phyloP scores from a whole-genome alignment of 2,329 filamentous ascomycete species.

The Sporothrix brasiliensis region DNA sequence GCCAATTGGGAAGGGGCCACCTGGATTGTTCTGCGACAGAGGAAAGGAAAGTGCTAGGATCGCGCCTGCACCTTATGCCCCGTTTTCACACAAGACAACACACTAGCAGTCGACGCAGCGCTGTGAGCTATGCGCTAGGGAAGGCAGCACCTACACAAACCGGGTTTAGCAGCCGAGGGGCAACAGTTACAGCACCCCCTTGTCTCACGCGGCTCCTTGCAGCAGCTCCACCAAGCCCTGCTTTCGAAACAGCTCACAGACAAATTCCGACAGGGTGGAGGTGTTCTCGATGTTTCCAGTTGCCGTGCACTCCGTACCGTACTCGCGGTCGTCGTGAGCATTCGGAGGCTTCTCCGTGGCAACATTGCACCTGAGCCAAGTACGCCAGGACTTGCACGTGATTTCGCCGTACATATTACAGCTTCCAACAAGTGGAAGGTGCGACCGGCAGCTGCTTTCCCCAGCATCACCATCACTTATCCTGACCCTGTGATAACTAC shows the following conservation, averaged over 20 bases:
- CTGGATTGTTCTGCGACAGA: constrained; percentile 16
- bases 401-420: background rate
- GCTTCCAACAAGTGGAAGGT: constrained; percentile 4
- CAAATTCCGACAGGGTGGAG: constrained; percentile 12
- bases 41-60: constrained; percentile 17
- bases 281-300: constrained; percentile 23
- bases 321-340: background rate
- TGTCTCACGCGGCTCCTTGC: constrained; percentile 24
- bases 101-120: background rate
- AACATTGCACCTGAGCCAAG: background rate
- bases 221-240: constrained; percentile 20
- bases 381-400: background rate
- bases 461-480: background rate
- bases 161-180: background rate
- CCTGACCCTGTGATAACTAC: background rate
- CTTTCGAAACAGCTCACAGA: constrained; percentile 28
- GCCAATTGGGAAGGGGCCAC: constrained; percentile 24
- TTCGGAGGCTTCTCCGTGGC: background rate
- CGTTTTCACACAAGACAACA: background rate
- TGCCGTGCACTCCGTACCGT: background rate
- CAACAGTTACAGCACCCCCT: constrained; percentile 11
- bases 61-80: background rate
- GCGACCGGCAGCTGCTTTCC: background rate
- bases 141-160: constrained; percentile 4
- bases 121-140: constrained; percentile 2